Evolutionary conservation across 495 filamentous ascomycete species (phyloP), one percentile per base, ranked within the genome.

Genomic region (Hapsidospora chrysogenum): DNA sequence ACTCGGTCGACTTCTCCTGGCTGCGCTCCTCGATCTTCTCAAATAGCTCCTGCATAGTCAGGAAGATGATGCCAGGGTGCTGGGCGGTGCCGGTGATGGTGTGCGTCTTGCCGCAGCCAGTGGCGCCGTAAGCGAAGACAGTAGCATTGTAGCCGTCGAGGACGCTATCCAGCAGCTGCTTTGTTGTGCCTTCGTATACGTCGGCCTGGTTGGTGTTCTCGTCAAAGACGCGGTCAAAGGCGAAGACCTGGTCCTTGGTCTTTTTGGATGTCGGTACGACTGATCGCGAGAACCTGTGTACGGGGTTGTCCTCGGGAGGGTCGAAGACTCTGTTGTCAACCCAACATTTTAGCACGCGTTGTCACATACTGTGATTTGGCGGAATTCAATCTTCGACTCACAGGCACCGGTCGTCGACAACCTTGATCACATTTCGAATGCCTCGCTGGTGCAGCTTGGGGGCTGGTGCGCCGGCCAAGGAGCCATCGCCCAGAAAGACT

Each of bases 121-220:
- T 99, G 14, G 89, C 89, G 44, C 89, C 89, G 56, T 99, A 99
- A 18, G 89, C 89, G 54, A 96, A 99, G 0, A 99, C 89, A 0
- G 89, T 99, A 29, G 92, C 89, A 64, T 99, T 99, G 61, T 94
- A 99, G 32, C 89, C 89, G 41, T 96, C 86, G 35, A 96, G 65
- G 34, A 99, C 86, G 53, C 77, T 95, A 51, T 96, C 89, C 51
- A 99, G 68, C 17, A 99, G 68, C 41, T 58, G 69, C 49, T 78
- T 80, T 4, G 92, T 93, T 5, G 89, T 99, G 3, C 83, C 71
- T 54, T 96, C 87, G 64, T 96, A 99, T 0, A 99, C 81, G 54
- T 99, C 92, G 36, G 70, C 78, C 43, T 99, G 89, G 0, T 78
- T 76, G 29, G 84, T 79, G 49, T 84, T 94, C 35, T 99, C 86